Evolutionary conservation across 2,329 filamentous ascomycete species (phyloP), one percentile per base, ranked within the genome.

Genomic region (Pseudomassariella vexata): DNA sequence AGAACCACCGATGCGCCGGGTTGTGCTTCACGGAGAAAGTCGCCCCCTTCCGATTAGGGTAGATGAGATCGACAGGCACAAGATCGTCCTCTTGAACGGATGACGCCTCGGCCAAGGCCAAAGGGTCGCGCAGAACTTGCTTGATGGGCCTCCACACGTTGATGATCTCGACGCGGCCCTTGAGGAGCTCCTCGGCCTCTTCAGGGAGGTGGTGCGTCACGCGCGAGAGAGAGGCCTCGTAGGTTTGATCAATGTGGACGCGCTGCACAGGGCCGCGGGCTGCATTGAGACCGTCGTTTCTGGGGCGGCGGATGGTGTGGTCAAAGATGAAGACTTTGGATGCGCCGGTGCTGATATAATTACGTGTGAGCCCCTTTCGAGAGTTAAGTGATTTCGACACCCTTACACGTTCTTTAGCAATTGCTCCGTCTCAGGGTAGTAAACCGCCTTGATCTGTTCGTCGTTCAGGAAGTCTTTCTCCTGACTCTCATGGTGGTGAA

Each of bases 351-450:
- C 70, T 75, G 28, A 3, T n/a, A 6, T 5, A 3, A 24, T 36
- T 40, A 11, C 28, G 19, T 18, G 6, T 3, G 6, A 24, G 11
- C 16, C 6, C 14, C n/a, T 5, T 23, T 10, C 16, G 15, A 11
- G 10, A 14, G 16, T 14, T 30, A 20, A 10, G n/a, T 19, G 34
- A 8, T 12, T 4, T 5, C 6, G n/a, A 34, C 24, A 40, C n/a
- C 45, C 60, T 41, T 52, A 48, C 80, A 52, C 68, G 4, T 76
- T 70, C 35, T 79, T 80, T 0, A 88, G 54, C 14, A 87, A 53
- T 29, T 75, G 58, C 50, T 85, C 78, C 3, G 84, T 75, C 51
- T 88, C 83, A 0, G 79, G 71, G 55, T 89, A 89, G 58, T 88
- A 89, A 5, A 69, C 62, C 4, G 62, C 49, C 49, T 76, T 70